These are phyloP conservation scores for Fusarium sp. DNA, from an alignment of 2,329 filamentous ascomycete genomes.

Conservation along the genomic window DNA sequence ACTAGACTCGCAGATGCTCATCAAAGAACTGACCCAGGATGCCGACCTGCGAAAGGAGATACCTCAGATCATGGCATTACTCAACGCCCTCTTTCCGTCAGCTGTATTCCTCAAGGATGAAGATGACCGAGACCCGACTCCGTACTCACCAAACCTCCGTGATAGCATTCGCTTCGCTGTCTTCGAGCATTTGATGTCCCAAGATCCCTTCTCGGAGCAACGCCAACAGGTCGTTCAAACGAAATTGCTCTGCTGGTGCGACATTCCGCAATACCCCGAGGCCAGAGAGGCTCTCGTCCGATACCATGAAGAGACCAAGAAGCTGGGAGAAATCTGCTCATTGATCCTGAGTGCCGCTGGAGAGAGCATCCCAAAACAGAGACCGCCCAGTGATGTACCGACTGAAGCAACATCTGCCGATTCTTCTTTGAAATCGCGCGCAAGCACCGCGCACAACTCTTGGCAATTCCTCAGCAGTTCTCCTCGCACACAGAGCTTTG, in stretches of 20 bases:
- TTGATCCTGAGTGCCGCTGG: constrained; percentile 35
- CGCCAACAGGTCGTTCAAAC: constrained; percentile 43
- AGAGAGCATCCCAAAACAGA: not conserved
- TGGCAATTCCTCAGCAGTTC: constrained; percentile 1
- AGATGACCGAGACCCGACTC: constrained; percentile 43
- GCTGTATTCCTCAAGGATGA: constrained; percentile 32
- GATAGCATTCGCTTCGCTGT: constrained; percentile 51
- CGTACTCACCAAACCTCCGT: constrained; percentile 47
- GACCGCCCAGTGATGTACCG: not conserved
- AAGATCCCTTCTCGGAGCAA: constrained; percentile 30
- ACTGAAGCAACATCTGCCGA: constrained; percentile 4
- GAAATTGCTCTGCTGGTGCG: constrained; percentile 50
- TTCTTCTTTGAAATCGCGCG: constrained; percentile 13
- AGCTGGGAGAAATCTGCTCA: constrained; percentile 48
- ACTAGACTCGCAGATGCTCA: constrained; percentile 42
- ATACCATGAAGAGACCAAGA: constrained; percentile 51
- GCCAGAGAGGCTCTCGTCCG: constrained; percentile 45
- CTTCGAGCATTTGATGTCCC: constrained; percentile 49
- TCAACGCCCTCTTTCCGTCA: constrained; percentile 52
- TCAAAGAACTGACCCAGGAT: constrained; percentile 36
- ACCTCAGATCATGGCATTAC: constrained; percentile 47
- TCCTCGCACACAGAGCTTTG: constrained; percentile 7
- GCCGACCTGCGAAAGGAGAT: constrained; percentile 16
- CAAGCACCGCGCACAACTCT: constrained; percentile 20
- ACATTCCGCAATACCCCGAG: constrained; percentile 45